These are phyloP conservation scores for Babesia divergens DNA, from an alignment of 169 alveolate species.

Conservation along the genomic window DNA sequence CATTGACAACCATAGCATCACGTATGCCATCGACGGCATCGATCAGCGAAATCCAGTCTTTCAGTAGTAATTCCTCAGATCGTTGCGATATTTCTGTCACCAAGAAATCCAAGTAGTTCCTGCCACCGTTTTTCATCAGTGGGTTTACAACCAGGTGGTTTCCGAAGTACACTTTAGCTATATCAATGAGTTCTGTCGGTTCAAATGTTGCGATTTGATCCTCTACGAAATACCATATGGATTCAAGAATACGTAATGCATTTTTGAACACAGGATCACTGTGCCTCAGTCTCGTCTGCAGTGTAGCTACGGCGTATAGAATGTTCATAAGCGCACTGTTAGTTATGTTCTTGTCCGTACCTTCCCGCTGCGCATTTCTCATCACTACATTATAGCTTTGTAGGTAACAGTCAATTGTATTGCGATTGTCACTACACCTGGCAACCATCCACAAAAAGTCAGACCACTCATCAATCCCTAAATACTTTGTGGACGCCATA, in stretches of 20 bases:
- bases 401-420: slow-evolving; percentile 16
- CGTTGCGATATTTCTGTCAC: not conserved
- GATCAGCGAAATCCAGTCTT: slow-evolving; percentile 15
- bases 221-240: slow-evolving; percentile 11
- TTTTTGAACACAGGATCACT: slow-evolving; percentile 4
- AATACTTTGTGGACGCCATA: not conserved
- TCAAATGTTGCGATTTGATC: not conserved
- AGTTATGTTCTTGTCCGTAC: not conserved
- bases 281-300: slow-evolving; percentile 1
- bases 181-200: not conserved
- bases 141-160: slow-evolving; percentile 10
- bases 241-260: not conserved
- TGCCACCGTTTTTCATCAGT: slow-evolving; percentile 9
- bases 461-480: slow-evolving; percentile 17
- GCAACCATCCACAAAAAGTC: slow-evolving; percentile 6
- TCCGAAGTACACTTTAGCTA: slow-evolving; percentile 9
- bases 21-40: slow-evolving; percentile 6
- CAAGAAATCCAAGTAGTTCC: slow-evolving; percentile 20
- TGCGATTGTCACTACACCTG: slow-evolving; percentile 20
- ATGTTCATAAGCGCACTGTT: not conserved
- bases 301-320: not conserved
- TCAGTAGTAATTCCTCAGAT: not conserved
- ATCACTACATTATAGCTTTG: not conserved
- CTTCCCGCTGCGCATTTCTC: not conserved
- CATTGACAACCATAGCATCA: slow-evolving; percentile 29